phyloP scores from a whole-genome alignment of 352 stramenopile genomes.

The Globisporangium ultimum region DNA sequence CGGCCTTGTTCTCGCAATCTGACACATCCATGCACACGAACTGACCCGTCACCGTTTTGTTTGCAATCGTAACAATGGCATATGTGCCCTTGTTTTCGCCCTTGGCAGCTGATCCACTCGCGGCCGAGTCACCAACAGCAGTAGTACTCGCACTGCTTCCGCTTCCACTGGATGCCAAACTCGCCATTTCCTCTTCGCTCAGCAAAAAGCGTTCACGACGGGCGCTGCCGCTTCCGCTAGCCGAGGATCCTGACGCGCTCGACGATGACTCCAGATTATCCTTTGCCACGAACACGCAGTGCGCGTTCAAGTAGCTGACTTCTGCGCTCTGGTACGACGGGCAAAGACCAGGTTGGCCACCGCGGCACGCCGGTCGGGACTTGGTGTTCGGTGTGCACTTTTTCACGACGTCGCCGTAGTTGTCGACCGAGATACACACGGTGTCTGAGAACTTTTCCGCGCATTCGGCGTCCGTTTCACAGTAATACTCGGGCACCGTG shows the following conservation, averaged over 20 bases:
- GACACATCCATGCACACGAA: conserved; percentile 54
- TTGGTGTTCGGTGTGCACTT: conserved; percentile 86
- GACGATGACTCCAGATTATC: conserved; percentile 20
- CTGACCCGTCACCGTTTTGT: conserved; percentile 45
- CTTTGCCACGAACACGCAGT: conserved; percentile 81
- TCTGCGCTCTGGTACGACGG: conserved; percentile 76
- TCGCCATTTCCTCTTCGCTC: conserved; percentile 9
- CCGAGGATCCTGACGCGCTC: conserved; percentile 9
- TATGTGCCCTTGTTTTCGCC: conserved; percentile 28
- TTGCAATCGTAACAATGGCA: conserved; percentile 54
- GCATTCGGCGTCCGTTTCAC: conserved; percentile 70
- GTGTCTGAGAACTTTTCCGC: conserved; percentile 59
- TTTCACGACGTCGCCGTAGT: conserved; percentile 60
- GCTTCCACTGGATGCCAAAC: conserved; percentile 7
- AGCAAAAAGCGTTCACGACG: conserved; percentile 13
- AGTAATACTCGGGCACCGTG: conserved; percentile 34
- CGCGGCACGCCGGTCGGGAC: conserved; percentile 68
- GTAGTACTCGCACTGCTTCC: background rate
- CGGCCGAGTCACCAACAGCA: conserved; percentile 8
- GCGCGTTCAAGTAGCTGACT: conserved; percentile 71
- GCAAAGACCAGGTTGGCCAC: conserved; percentile 64
- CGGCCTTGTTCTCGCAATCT: conserved; percentile 55
- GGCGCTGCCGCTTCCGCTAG: conserved; percentile 1
- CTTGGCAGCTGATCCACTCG: conserved; percentile 6
- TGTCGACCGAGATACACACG: conserved; percentile 76